Evolutionary conservation across 2,329 filamentous ascomycete species (phyloP), one percentile per base, ranked within the genome.

Genomic region (Lecanicillium sp.): DNA sequence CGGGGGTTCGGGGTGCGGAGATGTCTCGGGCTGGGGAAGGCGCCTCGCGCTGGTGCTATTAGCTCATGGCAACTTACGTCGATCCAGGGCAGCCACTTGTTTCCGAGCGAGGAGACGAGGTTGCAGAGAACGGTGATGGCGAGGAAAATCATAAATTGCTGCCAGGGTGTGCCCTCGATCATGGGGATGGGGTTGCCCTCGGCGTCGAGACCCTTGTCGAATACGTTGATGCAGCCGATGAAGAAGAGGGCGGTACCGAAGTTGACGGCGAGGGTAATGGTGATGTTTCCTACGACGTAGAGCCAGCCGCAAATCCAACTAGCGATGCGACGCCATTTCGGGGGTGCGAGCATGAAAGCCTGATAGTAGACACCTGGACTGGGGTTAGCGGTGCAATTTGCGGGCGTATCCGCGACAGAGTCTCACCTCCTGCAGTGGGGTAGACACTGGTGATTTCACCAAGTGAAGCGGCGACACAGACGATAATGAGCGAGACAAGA

Each of bases 211-310:
- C 66, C 61, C 6, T 64, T 64, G 49, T 75, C 67, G 50, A 79
- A 81, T 29, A 81, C 72, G 50, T 79, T 77, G 62, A 81, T 60
- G 58, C 74, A 78, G 12, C 68, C 72, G 48, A 78, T 70, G 50
- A 78, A 64, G 62, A 80, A 76, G 54, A 89, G 78, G 0, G 82
- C 85, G 3, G 86, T 88, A 6, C 84, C 86, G 58, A 89, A 90
- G 69, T 87, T 87, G 61, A 89, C 85, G n/a, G 84, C 78, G n/a
- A 89, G 72, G 0, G 86, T 89, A 56, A 90, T 90, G 55, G 84
- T 88, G 63, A 89, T 84, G 67, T 90, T 90, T 50, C 87, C 87
- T 44, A 88, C 81, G 15, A 87, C 77, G 61, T 86, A 90, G 19
- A 84, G 71, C 85, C 85, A 90, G 51, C 85, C 85, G 55, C 81